Evolutionary conservation across 2,329 filamentous ascomycete genomes (phyloP).

Genomic region (Aspergillus sojae): DNA sequence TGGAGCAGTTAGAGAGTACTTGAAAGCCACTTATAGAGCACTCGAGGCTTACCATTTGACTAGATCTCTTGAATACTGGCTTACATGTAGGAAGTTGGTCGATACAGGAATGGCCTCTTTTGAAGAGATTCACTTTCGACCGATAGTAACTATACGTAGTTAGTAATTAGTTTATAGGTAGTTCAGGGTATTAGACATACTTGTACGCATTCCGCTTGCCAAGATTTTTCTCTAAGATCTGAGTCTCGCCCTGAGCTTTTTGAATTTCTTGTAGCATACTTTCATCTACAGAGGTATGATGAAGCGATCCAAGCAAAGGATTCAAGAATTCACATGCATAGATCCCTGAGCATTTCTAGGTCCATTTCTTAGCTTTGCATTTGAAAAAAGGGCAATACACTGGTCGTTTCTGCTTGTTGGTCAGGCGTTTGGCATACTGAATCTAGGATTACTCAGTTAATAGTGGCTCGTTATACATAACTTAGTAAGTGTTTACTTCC

Average conservation of each 20-base stretch:
- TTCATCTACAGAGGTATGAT: background rate
- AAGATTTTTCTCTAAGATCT: fast-evolving
- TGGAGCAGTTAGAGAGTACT: background rate
- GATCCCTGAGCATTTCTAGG: background rate
- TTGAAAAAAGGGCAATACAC: background rate
- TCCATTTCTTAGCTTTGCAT: background rate
- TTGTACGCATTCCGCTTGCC: background rate
- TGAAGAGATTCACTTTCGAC: background rate
- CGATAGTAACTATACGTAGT: background rate
- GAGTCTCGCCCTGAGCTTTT: background rate
- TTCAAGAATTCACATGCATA: background rate
- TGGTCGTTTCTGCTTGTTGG: background rate
- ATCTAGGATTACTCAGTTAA: background rate
- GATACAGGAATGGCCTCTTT: background rate
- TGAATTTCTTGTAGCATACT: background rate
- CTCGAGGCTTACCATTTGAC: background rate
- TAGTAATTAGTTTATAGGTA: background rate
- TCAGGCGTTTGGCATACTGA: background rate
- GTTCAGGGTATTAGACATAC: background rate
- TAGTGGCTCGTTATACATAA: background rate
- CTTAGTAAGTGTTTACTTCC: background rate
- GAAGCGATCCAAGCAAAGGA: background rate
- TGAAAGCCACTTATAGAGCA: background rate
- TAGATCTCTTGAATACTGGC: background rate
- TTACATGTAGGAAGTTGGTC: background rate